Percentiles rank a stretch among this genome's conserved stretches.
These are phyloP conservation scores for Candida argentea DNA, from an alignment of 805 yeast genomes.

Conservation along the genomic window DNA sequence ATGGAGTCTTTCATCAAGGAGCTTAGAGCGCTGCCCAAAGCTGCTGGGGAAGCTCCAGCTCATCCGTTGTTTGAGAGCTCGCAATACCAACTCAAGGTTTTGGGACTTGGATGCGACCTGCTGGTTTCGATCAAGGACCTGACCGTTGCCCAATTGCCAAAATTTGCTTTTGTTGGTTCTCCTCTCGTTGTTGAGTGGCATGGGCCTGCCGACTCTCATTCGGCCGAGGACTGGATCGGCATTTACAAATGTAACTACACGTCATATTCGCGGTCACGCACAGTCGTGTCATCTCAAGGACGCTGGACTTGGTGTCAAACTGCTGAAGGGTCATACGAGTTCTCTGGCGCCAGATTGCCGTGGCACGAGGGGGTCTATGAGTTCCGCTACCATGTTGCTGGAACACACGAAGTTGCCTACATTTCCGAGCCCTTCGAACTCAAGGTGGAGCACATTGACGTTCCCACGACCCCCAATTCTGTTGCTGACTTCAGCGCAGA, in stretches of 20 bases:
- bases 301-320: conserved; percentile 44
- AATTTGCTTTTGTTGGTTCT: conserved; percentile 31
- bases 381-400: conserved; percentile 58
- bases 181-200: conserved; percentile 47
- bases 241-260: conserved; percentile 56
- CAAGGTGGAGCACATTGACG: conserved; percentile 27
- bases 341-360: conserved; percentile 37
- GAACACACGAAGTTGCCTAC: conserved; percentile 59
- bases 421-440: conserved; percentile 61
- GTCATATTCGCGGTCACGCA: conserved; percentile 42
- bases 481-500: conserved; percentile 19
- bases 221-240: conserved; percentile 65
- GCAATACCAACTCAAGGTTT: conserved; percentile 20
- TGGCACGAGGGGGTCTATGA: conserved; percentile 69
- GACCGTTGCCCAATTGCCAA: conserved; percentile 5
- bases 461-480: conserved; percentile 21
- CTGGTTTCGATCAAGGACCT: conserved; percentile 4
- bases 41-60: too few relatives aligned
- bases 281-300: conserved; percentile 52
- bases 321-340: conserved; percentile 37
- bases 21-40: conserved; percentile 23
- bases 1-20: conserved; percentile 38
- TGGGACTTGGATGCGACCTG: conserved; percentile 8
- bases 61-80: conserved; percentile 28
- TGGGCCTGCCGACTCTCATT: conserved; percentile 36